Evolutionary conservation across 768 basidiomycete genomes (phyloP).

Genomic region (Lanmaoa pseudosensibilis): DNA sequence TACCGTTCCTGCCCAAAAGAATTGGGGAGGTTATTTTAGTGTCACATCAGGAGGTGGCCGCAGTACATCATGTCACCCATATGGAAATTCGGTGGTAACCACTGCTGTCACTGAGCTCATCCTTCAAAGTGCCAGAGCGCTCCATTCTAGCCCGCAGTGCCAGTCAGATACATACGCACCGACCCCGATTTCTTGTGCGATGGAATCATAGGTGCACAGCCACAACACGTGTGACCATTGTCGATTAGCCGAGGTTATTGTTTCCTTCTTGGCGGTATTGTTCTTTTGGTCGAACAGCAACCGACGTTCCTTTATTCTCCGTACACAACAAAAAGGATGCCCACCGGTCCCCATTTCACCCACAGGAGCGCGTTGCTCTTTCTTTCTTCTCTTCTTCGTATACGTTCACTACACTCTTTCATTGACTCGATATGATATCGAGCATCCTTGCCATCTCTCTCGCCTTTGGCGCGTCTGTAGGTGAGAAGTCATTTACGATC

Average conservation of each 20-base stretch:
- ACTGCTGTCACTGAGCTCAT: neutral
- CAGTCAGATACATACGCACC: no score
- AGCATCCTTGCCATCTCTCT: conserved; percentile 38
- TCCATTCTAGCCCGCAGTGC: neutral
- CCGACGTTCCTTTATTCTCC: conserved; percentile 25
- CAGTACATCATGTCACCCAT: neutral
- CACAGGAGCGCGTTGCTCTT: conserved; percentile 25
- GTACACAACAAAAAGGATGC: conserved; percentile 32
- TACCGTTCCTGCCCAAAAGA: neutral
- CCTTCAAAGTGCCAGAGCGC: neutral
- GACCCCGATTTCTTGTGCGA: neutral
- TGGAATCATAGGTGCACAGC: conserved; percentile 5
- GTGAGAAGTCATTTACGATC: conserved; percentile 27
- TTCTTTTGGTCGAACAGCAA: conserved; percentile 26
- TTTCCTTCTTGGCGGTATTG: conserved; percentile 21
- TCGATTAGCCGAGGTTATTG: conserved; percentile 26
- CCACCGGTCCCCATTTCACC: neutral
- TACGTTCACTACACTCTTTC: conserved; percentile 26
- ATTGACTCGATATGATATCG: conserved; percentile 40
- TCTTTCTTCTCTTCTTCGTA: conserved; percentile 14
- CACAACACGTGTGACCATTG: conserved; percentile 5
- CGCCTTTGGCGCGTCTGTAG: conserved; percentile 39
- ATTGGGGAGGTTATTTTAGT: neutral
- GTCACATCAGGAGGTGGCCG: neutral
- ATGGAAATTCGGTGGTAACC: neutral